A percentile compares a stretch with the other conserved stretches of the same genome.
These are phyloP conservation scores for Colletotrichum tabaci DNA, from an alignment of 2,329 filamentous ascomycete genomes.

Conservation along the genomic window DNA sequence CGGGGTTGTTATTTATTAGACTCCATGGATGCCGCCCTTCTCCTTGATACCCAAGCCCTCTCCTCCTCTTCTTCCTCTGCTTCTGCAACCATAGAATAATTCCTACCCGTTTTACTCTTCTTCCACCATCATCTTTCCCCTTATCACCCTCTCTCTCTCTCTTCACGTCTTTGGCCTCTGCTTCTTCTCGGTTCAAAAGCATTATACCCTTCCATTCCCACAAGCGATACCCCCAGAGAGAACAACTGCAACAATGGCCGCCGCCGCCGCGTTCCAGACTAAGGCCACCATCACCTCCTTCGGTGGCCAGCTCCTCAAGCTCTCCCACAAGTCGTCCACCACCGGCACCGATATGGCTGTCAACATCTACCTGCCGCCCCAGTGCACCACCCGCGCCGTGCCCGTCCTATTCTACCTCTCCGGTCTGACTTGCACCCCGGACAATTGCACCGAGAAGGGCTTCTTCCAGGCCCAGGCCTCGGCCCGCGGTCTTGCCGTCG, in stretches of 20 bases:
- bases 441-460: slow-evolving; percentile 86
- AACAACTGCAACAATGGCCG: slow-evolving; percentile 68
- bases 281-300: slow-evolving; percentile 92
- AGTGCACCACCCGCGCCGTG: slow-evolving; percentile 71
- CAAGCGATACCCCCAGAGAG: slow-evolving; percentile 21
- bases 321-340: slow-evolving; percentile 84
- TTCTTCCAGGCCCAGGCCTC: slow-evolving; percentile 92
- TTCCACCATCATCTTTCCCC: neutral
- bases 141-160: neutral
- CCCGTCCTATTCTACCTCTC: slow-evolving; percentile 95
- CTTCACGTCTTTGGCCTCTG: slow-evolving; percentile 3
- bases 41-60: slow-evolving; percentile 20
- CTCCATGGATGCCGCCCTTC: slow-evolving; percentile 31
- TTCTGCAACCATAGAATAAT: slow-evolving; percentile 37
- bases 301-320: slow-evolving; percentile 94
- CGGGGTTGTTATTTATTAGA: slow-evolving; percentile 42
- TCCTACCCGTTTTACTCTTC: slow-evolving; percentile 9
- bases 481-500: slow-evolving; percentile 87
- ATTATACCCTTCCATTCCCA: slow-evolving; percentile 34
- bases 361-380: slow-evolving; percentile 90
- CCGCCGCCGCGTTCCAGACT: slow-evolving; percentile 75
- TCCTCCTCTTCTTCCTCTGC: slow-evolving; percentile 22
- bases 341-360: slow-evolving; percentile 93
- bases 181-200: slow-evolving; percentile 22
- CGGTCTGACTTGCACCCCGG: slow-evolving; percentile 93